Conservation (phyloP, 2,329 filamentous ascomycete species). For the Fusarium graminum region DNA sequence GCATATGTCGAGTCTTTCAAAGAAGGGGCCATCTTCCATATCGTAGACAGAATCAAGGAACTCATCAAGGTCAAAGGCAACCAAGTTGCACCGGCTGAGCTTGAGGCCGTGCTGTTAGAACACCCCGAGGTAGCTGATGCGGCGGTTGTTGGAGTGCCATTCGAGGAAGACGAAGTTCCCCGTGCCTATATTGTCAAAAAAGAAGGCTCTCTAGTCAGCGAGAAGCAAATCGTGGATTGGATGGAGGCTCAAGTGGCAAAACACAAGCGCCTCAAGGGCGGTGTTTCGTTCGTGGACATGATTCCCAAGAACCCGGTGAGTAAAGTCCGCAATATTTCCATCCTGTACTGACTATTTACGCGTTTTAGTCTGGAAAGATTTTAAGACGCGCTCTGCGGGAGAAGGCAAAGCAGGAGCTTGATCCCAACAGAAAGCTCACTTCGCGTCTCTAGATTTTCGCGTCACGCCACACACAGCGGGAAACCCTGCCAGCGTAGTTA, state of each 20-base stretch:
- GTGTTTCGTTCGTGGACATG: conserved; percentile 70
- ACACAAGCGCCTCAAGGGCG: conserved; percentile 74
- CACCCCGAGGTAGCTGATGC: conserved; percentile 78
- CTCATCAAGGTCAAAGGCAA: conserved; percentile 75
- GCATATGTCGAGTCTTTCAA: conserved; percentile 73
- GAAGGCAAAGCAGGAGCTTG: conserved; percentile 29
- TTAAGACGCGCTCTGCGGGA: conserved; percentile 22
- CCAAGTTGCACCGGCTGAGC: conserved; percentile 82
- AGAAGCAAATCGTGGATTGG: conserved; percentile 63
- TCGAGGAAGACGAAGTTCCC: conserved; percentile 67
- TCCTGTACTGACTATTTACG: background rate
- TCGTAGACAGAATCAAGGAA: conserved; percentile 79
- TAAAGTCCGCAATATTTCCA: background rate
- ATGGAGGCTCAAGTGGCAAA: conserved; percentile 73
- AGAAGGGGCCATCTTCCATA: conserved; percentile 62
- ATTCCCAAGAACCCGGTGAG: conserved; percentile 76
- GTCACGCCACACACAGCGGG: background rate
- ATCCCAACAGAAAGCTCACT: background rate
- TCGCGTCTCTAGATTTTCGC: conserved; percentile 2
- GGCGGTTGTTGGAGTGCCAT: conserved; percentile 67
- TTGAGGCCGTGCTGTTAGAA: conserved; percentile 78
- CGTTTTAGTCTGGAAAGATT: conserved; percentile 29
- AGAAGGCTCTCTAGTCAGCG: conserved; percentile 57
- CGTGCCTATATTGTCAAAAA: conserved; percentile 70
- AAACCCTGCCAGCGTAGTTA: background rate